Conservation (phyloP, 2,329 filamentous ascomycete species). For the Coniochaeta sp. region DNA sequence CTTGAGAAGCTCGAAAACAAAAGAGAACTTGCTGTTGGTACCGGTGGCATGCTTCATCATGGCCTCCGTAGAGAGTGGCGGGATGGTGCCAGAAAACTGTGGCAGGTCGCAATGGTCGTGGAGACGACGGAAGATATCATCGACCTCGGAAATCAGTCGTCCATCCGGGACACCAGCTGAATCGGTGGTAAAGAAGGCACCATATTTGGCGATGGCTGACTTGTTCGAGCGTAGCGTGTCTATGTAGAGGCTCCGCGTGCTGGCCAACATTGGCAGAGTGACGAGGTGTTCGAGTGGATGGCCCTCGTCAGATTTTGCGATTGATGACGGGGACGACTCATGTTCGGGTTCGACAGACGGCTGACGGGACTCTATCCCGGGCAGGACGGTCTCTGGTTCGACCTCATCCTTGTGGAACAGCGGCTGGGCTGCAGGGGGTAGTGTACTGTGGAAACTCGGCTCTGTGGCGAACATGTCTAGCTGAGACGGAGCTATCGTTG, state of each 20-base stretch:
- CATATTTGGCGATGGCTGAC: slow-evolving; percentile 37
- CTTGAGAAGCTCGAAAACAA: slow-evolving; percentile 48
- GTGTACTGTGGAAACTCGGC: neutral
- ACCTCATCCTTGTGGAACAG: neutral
- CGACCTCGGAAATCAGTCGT: slow-evolving; percentile 35
- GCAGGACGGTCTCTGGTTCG: neutral
- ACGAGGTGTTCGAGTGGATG: slow-evolving; percentile 39
- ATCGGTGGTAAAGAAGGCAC: slow-evolving; percentile 31
- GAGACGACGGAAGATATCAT: slow-evolving; percentile 42
- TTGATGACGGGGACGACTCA: neutral
- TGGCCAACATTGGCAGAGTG: slow-evolving; percentile 50
- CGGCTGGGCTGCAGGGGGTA: neutral
- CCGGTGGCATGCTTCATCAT: slow-evolving; percentile 46
- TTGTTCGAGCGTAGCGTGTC: slow-evolving; percentile 37
- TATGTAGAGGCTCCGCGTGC: slow-evolving; percentile 43
- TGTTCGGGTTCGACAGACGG: slow-evolving; percentile 1
- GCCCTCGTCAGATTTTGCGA: neutral
- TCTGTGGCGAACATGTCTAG: neutral
- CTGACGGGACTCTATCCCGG: slow-evolving; percentile 1
- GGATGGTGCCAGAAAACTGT: slow-evolving; percentile 36
- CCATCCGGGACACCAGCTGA: slow-evolving; percentile 29
- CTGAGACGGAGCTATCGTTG: neutral
- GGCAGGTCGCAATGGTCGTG: slow-evolving; percentile 51
- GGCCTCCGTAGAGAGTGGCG: slow-evolving; percentile 30
- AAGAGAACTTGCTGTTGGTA: slow-evolving; percentile 54